Percentiles rank a stretch among this genome's conserved stretches.
Conservation (phyloP, 768 basidiomycete genomes). For the Agrocybe pediades region DNA sequence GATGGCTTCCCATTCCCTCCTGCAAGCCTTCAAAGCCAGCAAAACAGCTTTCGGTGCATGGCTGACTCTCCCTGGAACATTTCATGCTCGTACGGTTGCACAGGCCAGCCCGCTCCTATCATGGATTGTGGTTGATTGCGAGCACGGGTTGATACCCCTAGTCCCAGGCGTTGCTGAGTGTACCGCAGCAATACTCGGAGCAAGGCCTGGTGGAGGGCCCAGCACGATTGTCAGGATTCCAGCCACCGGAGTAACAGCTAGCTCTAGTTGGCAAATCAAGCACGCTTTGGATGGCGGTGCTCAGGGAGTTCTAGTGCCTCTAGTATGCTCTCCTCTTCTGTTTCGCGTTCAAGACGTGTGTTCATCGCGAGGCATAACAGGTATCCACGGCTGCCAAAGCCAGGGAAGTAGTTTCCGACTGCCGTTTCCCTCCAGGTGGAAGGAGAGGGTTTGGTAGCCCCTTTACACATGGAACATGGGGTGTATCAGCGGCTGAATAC, state of each 20-base stretch:
- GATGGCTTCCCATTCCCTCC: slow-evolving; percentile 58
- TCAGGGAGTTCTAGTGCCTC: slow-evolving; percentile 63
- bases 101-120: slow-evolving; percentile 55
- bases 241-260: slow-evolving; percentile 56
- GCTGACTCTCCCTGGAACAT: slow-evolving; percentile 60
- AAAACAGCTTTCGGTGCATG: slow-evolving; percentile 70
- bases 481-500: slow-evolving; percentile 52
- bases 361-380: slow-evolving; percentile 25
- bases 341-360: not conserved
- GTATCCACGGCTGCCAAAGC: slow-evolving; percentile 62
- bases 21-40: slow-evolving; percentile 51
- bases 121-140: slow-evolving; percentile 70
- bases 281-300: slow-evolving; percentile 71
- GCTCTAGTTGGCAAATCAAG: slow-evolving; percentile 74
- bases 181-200: slow-evolving; percentile 52
- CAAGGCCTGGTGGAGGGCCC: slow-evolving; percentile 43
- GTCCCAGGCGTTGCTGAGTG: slow-evolving; percentile 59
- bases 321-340: slow-evolving; percentile 41
- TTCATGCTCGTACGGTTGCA: slow-evolving; percentile 61
- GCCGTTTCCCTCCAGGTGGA: slow-evolving; percentile 63
- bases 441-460: slow-evolving; percentile 68
- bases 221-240: slow-evolving; percentile 64
- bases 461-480: slow-evolving; percentile 62
- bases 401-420: slow-evolving; percentile 53
- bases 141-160: slow-evolving; percentile 62